Conservation (phyloP, 1,139 yeast genomes). For the Pichia sp. region DNA sequence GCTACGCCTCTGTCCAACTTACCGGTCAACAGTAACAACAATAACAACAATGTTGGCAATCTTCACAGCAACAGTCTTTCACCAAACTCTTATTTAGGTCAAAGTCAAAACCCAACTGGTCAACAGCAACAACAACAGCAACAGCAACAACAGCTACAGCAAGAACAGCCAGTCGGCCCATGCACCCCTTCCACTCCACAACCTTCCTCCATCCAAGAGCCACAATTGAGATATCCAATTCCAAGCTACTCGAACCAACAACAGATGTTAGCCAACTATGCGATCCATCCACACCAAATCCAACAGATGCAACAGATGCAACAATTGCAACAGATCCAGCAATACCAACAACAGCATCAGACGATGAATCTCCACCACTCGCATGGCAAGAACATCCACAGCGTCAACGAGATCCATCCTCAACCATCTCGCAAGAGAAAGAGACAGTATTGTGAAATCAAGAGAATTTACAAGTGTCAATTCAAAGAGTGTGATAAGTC, state of each 20-base stretch:
- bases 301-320: background rate
- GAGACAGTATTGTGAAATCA: slow-evolving; percentile 71
- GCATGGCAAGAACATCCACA: background rate
- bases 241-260: background rate
- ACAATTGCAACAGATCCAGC: background rate
- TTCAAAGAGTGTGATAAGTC: slow-evolving; percentile 63
- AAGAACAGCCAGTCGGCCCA: too few relatives aligned
- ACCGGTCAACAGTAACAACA: background rate
- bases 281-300: background rate
- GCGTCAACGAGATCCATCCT: background rate
- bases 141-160: too few relatives aligned
- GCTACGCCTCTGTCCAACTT: slow-evolving; percentile 3
- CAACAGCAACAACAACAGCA: too few relatives aligned
- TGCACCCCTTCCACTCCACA: too few relatives aligned
- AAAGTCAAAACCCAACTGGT: slow-evolving; percentile 31
- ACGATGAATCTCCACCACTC: background rate
- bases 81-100: slow-evolving; percentile 34
- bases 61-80: background rate
- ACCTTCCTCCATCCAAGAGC: too few relatives aligned
- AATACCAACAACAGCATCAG: background rate
- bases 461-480: slow-evolving; percentile 62
- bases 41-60: background rate
- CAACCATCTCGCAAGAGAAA: slow-evolving; percentile 42
- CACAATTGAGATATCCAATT: background rate
- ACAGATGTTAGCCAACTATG: background rate